phyloP scores from a whole-genome alignment of 2,329 filamentous ascomycete genomes.

The Dactylellina leptospora region DNA sequence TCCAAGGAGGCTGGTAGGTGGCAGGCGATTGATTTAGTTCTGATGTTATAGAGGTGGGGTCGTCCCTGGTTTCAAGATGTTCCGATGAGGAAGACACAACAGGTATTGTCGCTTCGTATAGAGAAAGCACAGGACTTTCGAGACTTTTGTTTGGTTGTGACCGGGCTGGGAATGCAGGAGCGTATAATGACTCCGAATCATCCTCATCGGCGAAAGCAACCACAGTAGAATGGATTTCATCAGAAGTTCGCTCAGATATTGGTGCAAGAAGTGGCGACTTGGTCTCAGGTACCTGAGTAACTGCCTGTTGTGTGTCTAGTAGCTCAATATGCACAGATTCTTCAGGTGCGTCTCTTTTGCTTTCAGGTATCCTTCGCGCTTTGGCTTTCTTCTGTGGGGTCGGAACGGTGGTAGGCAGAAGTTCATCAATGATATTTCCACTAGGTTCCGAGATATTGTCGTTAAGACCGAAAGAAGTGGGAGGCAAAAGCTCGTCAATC shows the following conservation, averaged over 20 bases:
- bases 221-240: background rate
- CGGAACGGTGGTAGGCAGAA: slow-evolving; percentile 7
- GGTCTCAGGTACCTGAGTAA: background rate
- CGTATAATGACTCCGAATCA: background rate
- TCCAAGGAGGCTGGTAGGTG: too few species aligned
- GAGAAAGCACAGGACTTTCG: too few species aligned
- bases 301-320: background rate
- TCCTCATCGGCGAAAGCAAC: background rate
- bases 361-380: background rate
- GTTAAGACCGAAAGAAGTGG: background rate
- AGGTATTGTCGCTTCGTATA: too few species aligned
- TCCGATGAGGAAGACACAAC: too few species aligned
- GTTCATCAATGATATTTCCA: slow-evolving; percentile 28
- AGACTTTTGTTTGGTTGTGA: too few species aligned
- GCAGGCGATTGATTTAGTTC: too few species aligned
- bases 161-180: background rate
- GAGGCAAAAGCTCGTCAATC: slow-evolving; percentile 22
- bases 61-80: too few species aligned
- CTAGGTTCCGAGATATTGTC: background rate
- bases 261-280: background rate
- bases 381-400: background rate
- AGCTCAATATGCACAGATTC: background rate
- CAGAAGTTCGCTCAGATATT: background rate
- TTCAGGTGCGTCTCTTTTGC: background rate
- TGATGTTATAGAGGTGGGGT: too few species aligned